Percentiles rank a stretch among this genome's conserved stretches.
Evolutionary conservation across 1,284 basidiomycete species (phyloP).

Genomic region (Ceraceosorus guamensis): DNA sequence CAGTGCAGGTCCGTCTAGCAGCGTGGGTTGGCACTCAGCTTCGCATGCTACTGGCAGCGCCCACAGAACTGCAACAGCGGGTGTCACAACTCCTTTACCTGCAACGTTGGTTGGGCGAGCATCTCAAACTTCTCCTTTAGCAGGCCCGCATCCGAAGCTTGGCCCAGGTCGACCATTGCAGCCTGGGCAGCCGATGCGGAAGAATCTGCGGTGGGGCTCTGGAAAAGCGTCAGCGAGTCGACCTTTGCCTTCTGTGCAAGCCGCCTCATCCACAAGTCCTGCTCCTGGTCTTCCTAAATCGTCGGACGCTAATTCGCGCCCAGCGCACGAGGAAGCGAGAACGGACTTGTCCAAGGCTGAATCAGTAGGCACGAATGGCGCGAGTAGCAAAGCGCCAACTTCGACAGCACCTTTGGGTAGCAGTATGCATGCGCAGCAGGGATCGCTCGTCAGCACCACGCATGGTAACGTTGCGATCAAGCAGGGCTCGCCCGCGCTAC

Average conservation of each 20-base stretch:
- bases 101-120: not conserved
- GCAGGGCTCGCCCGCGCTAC: too few species aligned
- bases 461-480: too few species aligned
- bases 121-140: not conserved
- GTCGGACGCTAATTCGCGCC: too few species aligned
- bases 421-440: too few species aligned
- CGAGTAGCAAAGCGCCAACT: too few species aligned
- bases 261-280: too few species aligned
- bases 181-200: conserved; percentile 38
- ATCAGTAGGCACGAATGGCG: too few species aligned
- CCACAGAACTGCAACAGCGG: not conserved
- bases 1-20: not conserved
- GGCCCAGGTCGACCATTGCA: not conserved
- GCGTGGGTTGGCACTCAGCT: not conserved
- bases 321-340: too few species aligned
- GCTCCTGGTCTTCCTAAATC: too few species aligned
- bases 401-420: too few species aligned
- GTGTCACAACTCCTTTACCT: not conserved
- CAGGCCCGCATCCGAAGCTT: not conserved
- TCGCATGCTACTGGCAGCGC: not conserved
- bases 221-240: conserved; percentile 40
- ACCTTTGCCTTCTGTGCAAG: conserved; percentile 5
- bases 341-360: too few species aligned
- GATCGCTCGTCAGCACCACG: too few species aligned
- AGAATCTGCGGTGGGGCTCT: conserved; percentile 44